phyloP scores from a whole-genome alignment of 2,329 filamentous ascomycete genomes.

The Aspergillus sp. region DNA sequence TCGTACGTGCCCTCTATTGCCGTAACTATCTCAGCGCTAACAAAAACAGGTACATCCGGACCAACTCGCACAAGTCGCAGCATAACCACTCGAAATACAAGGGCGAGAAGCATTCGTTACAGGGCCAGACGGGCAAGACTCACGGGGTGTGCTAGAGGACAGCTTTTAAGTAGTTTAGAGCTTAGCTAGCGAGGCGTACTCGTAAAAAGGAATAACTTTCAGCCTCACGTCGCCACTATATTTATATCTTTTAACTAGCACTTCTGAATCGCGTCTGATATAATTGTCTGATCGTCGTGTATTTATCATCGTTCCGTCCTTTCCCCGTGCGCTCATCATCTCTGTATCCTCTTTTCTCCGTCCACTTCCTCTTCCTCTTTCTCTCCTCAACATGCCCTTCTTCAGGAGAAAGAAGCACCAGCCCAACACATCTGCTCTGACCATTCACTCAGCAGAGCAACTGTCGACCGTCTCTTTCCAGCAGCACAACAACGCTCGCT shows the following conservation, averaged over 20 bases:
- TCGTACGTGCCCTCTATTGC: slow-evolving; percentile 43
- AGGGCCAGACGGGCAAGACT: slow-evolving; percentile 86
- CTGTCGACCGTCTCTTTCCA: neutral
- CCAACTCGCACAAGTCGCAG: slow-evolving; percentile 47
- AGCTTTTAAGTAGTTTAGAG: too few relatives aligned
- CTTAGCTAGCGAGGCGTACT: too few relatives aligned
- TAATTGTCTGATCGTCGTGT: too few relatives aligned
- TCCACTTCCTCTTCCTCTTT: neutral
- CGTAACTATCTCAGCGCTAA: neutral
- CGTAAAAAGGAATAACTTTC: too few relatives aligned
- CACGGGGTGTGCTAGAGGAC: slow-evolving; percentile 67
- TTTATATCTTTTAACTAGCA: too few relatives aligned
- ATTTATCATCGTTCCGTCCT: too few relatives aligned
- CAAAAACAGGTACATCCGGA: slow-evolving; percentile 43
- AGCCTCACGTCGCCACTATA: too few relatives aligned
- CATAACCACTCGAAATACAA: slow-evolving; percentile 50
- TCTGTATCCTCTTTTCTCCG: neutral
- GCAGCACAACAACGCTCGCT: neutral
- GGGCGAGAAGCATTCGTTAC: slow-evolving; percentile 77
- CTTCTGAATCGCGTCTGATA: too few relatives aligned
- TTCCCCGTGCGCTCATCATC: neutral
- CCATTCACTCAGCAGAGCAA: neutral
- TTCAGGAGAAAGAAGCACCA: neutral
- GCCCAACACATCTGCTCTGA: neutral
- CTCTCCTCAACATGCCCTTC: neutral